A percentile compares a stretch with the other conserved stretches of the same genome.
phyloP scores from a whole-genome alignment of 169 alveolate genomes.

The Eimeria necatrix region DNA sequence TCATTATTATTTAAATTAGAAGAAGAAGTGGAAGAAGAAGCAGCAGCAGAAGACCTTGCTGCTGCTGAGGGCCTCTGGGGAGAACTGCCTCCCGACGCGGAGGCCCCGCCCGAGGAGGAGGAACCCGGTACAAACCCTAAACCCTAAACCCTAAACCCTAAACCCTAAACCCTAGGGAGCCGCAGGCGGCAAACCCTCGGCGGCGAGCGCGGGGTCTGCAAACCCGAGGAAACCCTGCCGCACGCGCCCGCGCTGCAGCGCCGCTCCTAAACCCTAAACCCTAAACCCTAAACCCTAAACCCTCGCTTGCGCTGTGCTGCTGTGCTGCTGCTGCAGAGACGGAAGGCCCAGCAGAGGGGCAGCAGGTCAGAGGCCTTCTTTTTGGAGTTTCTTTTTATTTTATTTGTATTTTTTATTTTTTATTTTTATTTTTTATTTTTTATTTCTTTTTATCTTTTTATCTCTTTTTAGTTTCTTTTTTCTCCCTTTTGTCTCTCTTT shows the following conservation, averaged over 20 bases:
- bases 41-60: not conserved
- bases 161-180: too few relatives aligned
- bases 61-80: slow-evolving; percentile 47
- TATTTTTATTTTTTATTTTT: not conserved
- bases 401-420: not conserved
- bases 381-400: not conserved
- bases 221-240: too few relatives aligned
- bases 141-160: not conserved
- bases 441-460: not conserved
- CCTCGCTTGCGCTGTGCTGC: too few relatives aligned
- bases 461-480: not conserved
- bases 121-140: slow-evolving; percentile 5
- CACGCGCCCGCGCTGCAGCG: too few relatives aligned
- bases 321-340: not conserved
- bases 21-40: not conserved
- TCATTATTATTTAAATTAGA: slow-evolving; percentile 27
- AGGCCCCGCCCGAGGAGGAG: slow-evolving; percentile 57
- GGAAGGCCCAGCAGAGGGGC: not conserved
- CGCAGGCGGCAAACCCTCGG: too few relatives aligned
- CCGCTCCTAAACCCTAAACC: not conserved
- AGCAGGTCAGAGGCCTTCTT: not conserved
- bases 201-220: too few relatives aligned
- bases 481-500: not conserved
- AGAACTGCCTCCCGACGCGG: slow-evolving; percentile 62
- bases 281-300: not conserved